Evolutionary conservation across 352 stramenopile species (phyloP).

Genomic region (Phytophthora pluvialis): DNA sequence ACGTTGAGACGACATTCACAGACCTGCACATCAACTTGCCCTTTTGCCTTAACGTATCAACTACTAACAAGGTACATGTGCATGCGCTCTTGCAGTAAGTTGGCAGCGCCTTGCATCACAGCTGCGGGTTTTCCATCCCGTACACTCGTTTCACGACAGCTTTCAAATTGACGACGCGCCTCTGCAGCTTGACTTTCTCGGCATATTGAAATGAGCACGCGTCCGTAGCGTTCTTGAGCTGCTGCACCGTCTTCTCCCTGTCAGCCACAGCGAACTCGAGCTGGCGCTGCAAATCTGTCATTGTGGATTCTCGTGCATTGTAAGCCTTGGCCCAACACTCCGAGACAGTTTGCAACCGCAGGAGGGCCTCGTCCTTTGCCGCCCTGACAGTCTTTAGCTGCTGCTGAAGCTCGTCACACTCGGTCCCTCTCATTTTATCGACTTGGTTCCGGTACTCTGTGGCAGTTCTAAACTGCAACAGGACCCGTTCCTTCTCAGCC

Average conservation of each 20-base stretch:
- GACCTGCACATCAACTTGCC: background rate
- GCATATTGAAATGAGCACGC: background rate
- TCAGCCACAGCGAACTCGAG: background rate
- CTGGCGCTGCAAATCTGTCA: background rate
- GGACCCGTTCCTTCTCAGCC: background rate
- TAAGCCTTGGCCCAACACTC: too few species aligned
- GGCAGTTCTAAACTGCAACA: background rate
- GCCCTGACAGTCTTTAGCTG: background rate
- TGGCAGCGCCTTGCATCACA: background rate
- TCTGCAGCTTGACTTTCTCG: background rate
- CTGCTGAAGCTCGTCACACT: background rate
- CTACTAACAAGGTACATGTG: too few species aligned
- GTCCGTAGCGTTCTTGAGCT: background rate
- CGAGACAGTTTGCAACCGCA: background rate
- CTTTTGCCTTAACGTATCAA: too few species aligned
- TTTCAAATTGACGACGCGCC: background rate
- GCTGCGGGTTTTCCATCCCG: too few species aligned
- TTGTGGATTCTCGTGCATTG: background rate
- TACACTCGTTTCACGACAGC: background rate
- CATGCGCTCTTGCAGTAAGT: too few species aligned
- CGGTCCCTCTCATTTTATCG: background rate
- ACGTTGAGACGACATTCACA: constrained; percentile 9
- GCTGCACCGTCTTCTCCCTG: background rate
- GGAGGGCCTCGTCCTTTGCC: background rate
- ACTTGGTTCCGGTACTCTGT: background rate